Percentiles rank a stretch among this genome's conserved stretches.
Evolutionary conservation across 805 yeast genomes (phyloP).

Genomic region (Ogataea nonfermentans): DNA sequence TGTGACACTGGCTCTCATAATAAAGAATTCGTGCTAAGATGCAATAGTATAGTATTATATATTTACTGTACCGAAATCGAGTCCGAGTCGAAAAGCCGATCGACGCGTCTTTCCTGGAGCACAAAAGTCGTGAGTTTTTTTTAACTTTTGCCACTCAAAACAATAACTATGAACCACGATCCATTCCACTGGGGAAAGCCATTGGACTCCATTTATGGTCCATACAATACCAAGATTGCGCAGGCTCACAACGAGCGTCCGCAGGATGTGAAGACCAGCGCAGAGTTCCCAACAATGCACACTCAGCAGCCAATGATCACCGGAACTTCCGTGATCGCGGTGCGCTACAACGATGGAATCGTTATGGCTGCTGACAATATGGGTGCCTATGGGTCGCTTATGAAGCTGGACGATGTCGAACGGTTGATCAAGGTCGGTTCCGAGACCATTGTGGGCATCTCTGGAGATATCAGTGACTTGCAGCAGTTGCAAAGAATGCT

Average conservation of each 20-base stretch:
- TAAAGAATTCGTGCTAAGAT: background rate
- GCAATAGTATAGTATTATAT: slow-evolving; percentile 2
- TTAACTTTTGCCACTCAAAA: slow-evolving; percentile 12
- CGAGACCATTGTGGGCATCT: slow-evolving; percentile 85
- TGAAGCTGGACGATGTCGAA: slow-evolving; percentile 81
- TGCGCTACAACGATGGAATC: slow-evolving; percentile 87
- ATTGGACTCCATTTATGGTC: slow-evolving; percentile 74
- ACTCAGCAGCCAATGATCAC: slow-evolving; percentile 95
- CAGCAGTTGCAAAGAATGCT: slow-evolving; percentile 75
- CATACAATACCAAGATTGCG: slow-evolving; percentile 72
- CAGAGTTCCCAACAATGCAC: slow-evolving; percentile 68
- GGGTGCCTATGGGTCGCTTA: slow-evolving; percentile 90
- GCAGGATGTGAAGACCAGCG: slow-evolving; percentile 11
- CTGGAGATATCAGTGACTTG: slow-evolving; percentile 94
- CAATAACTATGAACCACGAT: slow-evolving; percentile 81
- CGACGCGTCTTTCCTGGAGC: slow-evolving; percentile 13
- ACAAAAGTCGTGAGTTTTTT: slow-evolving; percentile 3
- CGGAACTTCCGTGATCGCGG: slow-evolving; percentile 91
- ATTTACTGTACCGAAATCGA: slow-evolving; percentile 10
- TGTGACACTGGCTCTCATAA: slow-evolving; percentile 33
- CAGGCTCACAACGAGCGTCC: slow-evolving; percentile 43
- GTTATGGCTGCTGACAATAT: slow-evolving; percentile 93
- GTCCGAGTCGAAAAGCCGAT: slow-evolving; percentile 17
- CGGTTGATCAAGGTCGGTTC: slow-evolving; percentile 82
- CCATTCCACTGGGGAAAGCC: slow-evolving; percentile 97